phyloP scores from a whole-genome alignment of 768 basidiomycete species.

The Pholiota molesta region DNA sequence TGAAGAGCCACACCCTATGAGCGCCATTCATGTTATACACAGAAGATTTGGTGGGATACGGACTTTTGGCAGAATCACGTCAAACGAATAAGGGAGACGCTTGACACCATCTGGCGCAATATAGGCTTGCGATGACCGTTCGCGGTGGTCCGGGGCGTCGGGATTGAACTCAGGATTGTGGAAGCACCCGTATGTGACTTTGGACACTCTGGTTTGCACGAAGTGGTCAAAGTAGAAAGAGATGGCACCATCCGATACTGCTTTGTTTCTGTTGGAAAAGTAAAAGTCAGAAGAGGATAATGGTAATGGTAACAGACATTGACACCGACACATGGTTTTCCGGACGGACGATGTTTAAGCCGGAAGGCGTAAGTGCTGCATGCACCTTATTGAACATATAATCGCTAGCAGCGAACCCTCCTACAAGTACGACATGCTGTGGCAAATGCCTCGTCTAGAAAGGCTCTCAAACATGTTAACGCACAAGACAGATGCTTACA shows the following conservation, averaged over 20 bases:
- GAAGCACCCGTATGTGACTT: constrained; percentile 16
- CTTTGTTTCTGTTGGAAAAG: constrained; percentile 20
- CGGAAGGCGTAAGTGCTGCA: constrained; percentile 35
- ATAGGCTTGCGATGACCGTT: constrained; percentile 30
- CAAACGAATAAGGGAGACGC: constrained; percentile 36
- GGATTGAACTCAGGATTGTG: constrained; percentile 18
- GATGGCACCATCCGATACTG: constrained; percentile 25
- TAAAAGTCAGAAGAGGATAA: too few species aligned
- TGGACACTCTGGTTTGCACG: constrained; percentile 23
- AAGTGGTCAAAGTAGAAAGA: constrained; percentile 29
- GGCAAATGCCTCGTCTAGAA: not conserved
- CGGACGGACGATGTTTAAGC: constrained; percentile 49
- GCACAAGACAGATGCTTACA: not conserved
- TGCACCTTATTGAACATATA: constrained; percentile 52
- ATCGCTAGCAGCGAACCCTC: constrained; percentile 61
- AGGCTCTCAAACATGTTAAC: too few species aligned
- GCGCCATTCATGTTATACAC: too few species aligned
- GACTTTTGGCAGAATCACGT: constrained; percentile 40
- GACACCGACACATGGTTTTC: constrained; percentile 56
- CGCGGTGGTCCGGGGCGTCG: constrained; percentile 38
- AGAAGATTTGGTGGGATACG: not conserved
- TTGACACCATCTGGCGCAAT: constrained; percentile 33
- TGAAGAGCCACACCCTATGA: too few species aligned
- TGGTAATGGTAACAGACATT: constrained; percentile 18
- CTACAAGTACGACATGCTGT: constrained; percentile 53